Conservation (phyloP, 2,329 filamentous ascomycete species). For the Clonostachys rosea region DNA sequence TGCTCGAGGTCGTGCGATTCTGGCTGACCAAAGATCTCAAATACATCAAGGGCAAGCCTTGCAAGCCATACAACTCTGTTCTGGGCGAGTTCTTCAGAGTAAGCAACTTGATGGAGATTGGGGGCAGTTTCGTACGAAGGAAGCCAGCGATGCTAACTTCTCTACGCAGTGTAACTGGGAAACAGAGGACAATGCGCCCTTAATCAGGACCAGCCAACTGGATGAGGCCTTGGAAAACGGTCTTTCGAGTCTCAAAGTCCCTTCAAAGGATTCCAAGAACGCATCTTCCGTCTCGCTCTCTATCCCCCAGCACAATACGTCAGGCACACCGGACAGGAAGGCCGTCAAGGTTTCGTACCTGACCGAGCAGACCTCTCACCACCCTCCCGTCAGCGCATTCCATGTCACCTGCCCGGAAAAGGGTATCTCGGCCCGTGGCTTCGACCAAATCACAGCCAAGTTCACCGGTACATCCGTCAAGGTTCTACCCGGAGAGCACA, state of each 20-base stretch:
- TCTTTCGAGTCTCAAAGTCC: conserved; percentile 33
- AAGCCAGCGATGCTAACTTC: neutral
- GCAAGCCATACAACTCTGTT: conserved; percentile 98
- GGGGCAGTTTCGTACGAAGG: neutral
- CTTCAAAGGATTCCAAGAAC: conserved; percentile 35
- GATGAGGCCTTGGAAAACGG: conserved; percentile 6
- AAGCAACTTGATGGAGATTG: conserved; percentile 23
- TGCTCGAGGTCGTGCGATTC: conserved; percentile 91
- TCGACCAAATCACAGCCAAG: conserved; percentile 94
- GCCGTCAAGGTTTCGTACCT: conserved; percentile 84
- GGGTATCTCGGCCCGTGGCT: conserved; percentile 82
- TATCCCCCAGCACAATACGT: conserved; percentile 39
- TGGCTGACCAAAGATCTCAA: conserved; percentile 99
- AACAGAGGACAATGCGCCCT: conserved; percentile 71
- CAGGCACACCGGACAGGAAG: conserved; percentile 37
- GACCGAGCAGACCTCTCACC: conserved; percentile 96
- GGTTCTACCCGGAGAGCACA: conserved; percentile 87
- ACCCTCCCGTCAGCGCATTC: conserved; percentile 95
- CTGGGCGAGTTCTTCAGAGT: conserved; percentile 96
- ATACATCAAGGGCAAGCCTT: conserved; percentile 97
- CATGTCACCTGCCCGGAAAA: conserved; percentile 89
- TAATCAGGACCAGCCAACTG: conserved; percentile 48
- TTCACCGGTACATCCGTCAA: conserved; percentile 95
- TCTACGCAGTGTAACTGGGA: conserved; percentile 82
- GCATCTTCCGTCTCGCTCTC: conserved; percentile 45